Percentiles rank a stretch among this genome's conserved stretches.
These are phyloP conservation scores for Hippophae rhamnoides DNA, from an alignment of 306 rosid genomes.

Conservation along the genomic window DNA sequence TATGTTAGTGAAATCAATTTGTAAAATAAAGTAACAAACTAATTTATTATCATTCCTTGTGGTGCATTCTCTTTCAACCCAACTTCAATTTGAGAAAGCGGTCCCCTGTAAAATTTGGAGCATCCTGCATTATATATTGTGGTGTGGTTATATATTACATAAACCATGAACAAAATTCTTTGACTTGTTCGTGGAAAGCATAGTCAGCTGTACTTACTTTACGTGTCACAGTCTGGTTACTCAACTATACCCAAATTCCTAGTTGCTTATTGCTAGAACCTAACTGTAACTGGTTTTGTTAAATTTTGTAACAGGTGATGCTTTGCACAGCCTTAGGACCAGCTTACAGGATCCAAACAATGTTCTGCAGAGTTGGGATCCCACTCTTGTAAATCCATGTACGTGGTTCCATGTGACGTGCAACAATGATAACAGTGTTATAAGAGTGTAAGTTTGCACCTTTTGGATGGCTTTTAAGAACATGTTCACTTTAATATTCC, in stretches of 20 bases:
- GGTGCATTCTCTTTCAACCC: no score
- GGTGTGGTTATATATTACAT: no score
- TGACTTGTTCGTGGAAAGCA: not conserved
- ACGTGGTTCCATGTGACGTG: slow-evolving; percentile 99
- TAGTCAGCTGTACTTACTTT: not conserved
- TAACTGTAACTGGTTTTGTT: slow-evolving; percentile 10
- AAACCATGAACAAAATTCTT: no score
- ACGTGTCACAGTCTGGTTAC: slow-evolving; percentile 1
- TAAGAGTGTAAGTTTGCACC: slow-evolving; percentile 72
- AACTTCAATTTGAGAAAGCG: no score
- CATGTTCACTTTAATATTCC: not conserved
- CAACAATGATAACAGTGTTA: slow-evolving; percentile 94
- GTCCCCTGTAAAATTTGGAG: no score
- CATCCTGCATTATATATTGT: no score
- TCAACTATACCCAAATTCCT: not conserved
- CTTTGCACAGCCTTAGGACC: slow-evolving; percentile 82
- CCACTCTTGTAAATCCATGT: slow-evolving; percentile 96
- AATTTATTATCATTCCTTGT: no score
- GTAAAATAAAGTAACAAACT: no score
- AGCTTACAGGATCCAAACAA: slow-evolving; percentile 87
- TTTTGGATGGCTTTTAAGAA: slow-evolving; percentile 8
- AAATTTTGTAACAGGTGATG: slow-evolving; percentile 64
- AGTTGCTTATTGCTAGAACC: slow-evolving; percentile 3
- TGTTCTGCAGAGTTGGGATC: slow-evolving; percentile 99
- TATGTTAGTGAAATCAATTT: no score